Conservation (phyloP, 176 grass and related monocot genomes). For the Carex pumila region DNA sequence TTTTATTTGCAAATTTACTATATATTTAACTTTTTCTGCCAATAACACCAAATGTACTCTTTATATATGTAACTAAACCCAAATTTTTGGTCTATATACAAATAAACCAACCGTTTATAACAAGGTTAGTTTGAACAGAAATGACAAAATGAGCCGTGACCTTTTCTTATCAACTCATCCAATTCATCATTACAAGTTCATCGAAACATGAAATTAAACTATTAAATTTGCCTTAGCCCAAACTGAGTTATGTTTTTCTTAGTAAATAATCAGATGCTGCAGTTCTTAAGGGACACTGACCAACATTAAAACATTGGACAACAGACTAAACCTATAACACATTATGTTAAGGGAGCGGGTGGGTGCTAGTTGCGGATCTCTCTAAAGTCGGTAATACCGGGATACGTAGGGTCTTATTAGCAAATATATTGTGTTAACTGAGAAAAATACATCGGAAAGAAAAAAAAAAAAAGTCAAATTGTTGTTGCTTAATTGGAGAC, state of each 20-base stretch:
- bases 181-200: neutral
- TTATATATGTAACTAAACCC: too few species aligned
- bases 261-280: neutral
- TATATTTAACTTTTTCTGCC: neutral
- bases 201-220: neutral
- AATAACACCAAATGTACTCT: neutral
- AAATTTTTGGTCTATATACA: too few species aligned
- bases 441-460: neutral
- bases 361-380: too few species aligned
- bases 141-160: neutral
- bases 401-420: neutral
- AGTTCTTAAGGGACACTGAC: neutral
- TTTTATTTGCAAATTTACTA: neutral
- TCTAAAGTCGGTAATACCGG: too few species aligned
- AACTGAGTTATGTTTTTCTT: neutral
- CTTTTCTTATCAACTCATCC: neutral
- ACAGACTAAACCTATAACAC: neutral
- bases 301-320: neutral
- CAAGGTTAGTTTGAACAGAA: neutral
- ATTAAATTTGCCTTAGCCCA: neutral
- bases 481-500: neutral
- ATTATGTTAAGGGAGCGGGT: neutral
- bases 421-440: neutral
- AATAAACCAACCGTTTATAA: neutral
- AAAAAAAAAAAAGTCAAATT: neutral